These are phyloP conservation scores for Colletotrichum aenigma DNA, from an alignment of 2,329 filamentous ascomycete genomes.

Conservation along the genomic window DNA sequence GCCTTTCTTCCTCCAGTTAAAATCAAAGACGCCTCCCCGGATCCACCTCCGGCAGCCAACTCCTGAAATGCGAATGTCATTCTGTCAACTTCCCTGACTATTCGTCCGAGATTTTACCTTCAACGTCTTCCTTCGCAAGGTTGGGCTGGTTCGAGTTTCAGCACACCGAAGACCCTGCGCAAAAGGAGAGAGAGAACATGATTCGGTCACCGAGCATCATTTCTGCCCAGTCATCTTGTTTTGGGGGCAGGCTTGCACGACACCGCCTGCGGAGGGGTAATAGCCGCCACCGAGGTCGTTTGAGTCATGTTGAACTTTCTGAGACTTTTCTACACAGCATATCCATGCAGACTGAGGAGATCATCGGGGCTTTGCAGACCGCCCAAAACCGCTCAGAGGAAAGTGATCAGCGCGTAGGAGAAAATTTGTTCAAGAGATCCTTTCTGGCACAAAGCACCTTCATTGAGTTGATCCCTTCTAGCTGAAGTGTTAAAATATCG, in stretches of 20 bases:
- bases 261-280: neutral
- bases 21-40: neutral
- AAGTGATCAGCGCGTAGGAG: neutral
- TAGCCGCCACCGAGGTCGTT: neutral
- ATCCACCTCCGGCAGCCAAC: neutral
- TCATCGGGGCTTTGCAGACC: neutral
- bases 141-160: neutral
- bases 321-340: neutral
- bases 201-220: neutral
- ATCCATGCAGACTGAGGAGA: neutral
- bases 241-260: neutral
- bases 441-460: neutral
- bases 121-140: neutral
- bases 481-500: neutral
- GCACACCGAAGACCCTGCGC: neutral
- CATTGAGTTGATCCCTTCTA: neutral
- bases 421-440: neutral
- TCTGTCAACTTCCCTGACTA: neutral
- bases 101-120: neutral
- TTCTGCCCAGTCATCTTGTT: neutral
- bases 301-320: neutral
- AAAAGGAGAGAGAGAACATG: neutral
- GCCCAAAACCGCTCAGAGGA: neutral
- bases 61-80: neutral
- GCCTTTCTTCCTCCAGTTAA: neutral